Conservation (phyloP, 192 early-diverging fungal genomes). For the Jimgerdemannia flammicorona region DNA sequence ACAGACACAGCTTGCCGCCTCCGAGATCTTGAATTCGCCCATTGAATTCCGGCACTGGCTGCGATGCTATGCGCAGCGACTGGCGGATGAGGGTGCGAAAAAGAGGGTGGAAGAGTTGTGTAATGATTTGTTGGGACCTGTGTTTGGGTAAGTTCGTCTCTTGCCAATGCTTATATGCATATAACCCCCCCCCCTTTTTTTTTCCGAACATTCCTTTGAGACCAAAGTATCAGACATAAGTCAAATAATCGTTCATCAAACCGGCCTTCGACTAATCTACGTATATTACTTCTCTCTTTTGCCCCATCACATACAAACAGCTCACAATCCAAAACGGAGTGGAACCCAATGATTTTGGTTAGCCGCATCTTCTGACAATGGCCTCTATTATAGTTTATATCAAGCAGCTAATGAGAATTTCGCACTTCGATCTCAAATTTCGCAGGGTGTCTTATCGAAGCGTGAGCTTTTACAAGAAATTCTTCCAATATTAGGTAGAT, state of each 20-base stretch:
- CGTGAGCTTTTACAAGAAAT: conserved; percentile 60
- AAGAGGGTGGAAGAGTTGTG: conserved; percentile 64
- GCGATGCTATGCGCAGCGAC: conserved; percentile 56
- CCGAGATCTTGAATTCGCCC: conserved; percentile 46
- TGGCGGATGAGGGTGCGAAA: conserved; percentile 61
- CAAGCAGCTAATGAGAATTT: background rate
- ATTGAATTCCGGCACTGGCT: conserved; percentile 60
- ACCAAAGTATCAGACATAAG: too few species aligned
- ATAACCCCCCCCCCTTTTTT: conserved; percentile 9
- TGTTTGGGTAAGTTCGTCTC: conserved; percentile 34
- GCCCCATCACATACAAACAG: conserved; percentile 4
- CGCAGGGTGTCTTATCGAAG: conserved; percentile 54
- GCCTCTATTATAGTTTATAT: conserved; percentile 13
- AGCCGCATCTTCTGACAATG: conserved; percentile 19
- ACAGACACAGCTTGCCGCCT: conserved; percentile 52
- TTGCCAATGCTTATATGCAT: background rate
- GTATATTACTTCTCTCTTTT: too few species aligned
- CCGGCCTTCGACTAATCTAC: too few species aligned
- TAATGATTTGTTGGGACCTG: conserved; percentile 58
- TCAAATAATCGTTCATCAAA: too few species aligned
- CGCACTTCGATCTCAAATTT: conserved; percentile 5
- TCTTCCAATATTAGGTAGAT: conserved; percentile 59
- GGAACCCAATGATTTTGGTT: conserved; percentile 18
- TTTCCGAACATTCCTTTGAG: background rate
- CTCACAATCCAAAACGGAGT: conserved; percentile 10